A percentile compares a stretch with the other conserved stretches of the same genome.
Evolutionary conservation across 169 alveolate species (phyloP).

Genomic region (Cyclospora cayetanensis): DNA sequence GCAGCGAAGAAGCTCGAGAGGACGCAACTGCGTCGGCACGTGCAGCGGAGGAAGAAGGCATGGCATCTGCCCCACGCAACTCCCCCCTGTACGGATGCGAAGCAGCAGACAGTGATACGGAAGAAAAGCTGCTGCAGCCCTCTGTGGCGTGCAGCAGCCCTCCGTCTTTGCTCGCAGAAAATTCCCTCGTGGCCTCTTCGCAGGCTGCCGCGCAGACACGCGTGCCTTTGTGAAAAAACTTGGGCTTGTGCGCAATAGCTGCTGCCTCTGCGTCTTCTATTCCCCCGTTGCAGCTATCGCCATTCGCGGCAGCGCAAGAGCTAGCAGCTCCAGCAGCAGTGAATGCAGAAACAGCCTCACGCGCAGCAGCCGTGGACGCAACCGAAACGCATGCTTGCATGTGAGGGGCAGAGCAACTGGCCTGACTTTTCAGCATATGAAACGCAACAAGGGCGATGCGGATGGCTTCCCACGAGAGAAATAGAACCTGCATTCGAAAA

Average conservation of each 20-base stretch:
- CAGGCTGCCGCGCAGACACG: not conserved
- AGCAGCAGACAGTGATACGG: too few species aligned
- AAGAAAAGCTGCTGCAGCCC: too few species aligned
- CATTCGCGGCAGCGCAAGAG: not conserved
- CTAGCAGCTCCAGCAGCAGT: not conserved
- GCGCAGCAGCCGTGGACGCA: too few species aligned
- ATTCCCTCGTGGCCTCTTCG: not conserved
- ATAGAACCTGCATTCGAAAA: not conserved
- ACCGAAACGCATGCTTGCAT: not conserved
- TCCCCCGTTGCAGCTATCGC: not conserved
- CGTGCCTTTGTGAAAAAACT: too few species aligned
- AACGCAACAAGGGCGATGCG: not conserved
- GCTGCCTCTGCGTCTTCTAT: not conserved
- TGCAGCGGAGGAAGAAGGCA: too few species aligned
- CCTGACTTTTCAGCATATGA: not conserved
- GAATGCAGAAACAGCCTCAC: not conserved
- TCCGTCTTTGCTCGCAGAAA: not conserved
- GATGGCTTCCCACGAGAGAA: not conserved
- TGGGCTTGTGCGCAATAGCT: too few species aligned
- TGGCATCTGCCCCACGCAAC: too few species aligned
- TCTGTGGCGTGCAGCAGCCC: too few species aligned
- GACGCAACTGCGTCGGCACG: too few species aligned
- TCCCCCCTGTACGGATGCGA: too few species aligned
- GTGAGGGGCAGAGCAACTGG: not conserved
- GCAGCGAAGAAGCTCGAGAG: not conserved